Conservation (phyloP, 495 filamentous ascomycete genomes). For the Lindgomyces ingoldianus region DNA sequence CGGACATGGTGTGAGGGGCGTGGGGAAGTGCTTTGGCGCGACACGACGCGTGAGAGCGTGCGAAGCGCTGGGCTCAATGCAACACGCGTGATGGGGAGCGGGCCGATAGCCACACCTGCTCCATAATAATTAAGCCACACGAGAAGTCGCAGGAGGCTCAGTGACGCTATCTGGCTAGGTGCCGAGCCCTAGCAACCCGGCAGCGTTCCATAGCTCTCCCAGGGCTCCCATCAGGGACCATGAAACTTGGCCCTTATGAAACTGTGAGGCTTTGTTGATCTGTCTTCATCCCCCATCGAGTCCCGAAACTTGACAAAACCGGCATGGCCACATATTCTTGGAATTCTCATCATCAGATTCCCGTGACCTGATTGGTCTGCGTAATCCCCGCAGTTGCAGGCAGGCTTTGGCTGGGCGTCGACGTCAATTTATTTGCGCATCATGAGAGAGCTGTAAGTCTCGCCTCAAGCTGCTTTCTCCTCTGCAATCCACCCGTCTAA, state of each 20-base stretch:
- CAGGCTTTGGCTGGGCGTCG: neutral
- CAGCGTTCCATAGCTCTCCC: no score
- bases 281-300: neutral
- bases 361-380: neutral
- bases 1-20: constrained; percentile 41
- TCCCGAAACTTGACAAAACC: neutral
- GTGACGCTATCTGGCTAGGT: no score
- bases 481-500: neutral
- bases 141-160: no score
- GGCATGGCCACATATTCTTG: neutral
- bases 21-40: constrained; percentile 8
- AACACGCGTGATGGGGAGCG: no score
- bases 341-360: neutral
- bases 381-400: neutral
- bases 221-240: no score
- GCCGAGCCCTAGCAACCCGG: no score
- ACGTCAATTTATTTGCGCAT: neutral
- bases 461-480: no score
- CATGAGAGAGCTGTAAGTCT: neutral
- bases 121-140: no score
- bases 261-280: neutral
- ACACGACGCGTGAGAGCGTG: neutral
- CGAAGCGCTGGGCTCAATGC: neutral
- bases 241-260: neutral
- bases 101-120: no score